Evolutionary conservation across 176 grass and related monocot species (phyloP), one percentile per base, ranked within the genome.

Genomic region (Aegilops speltoides): DNA sequence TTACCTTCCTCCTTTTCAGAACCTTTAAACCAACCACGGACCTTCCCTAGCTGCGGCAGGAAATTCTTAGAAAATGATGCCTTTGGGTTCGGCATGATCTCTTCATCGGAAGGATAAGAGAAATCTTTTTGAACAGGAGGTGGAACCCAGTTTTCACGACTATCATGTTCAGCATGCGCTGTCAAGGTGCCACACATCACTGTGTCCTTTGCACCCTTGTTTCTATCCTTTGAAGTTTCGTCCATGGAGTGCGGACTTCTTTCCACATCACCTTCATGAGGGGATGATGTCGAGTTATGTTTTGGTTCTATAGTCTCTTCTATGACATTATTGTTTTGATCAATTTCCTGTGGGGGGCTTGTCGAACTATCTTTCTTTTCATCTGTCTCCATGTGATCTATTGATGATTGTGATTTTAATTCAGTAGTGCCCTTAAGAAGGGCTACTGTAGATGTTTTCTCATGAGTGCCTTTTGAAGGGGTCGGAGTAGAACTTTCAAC

Each of bases 151-250:
- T 48, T 81, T 31, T 19, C 1, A 7, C 7, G 3, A 3, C 48
- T 24, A 10, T 7, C 16, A 13, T 45, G 24, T 3, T 81, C 38
- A 12, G 4, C 3, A 9, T 11, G 36, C 15, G 15, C 8, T 7
- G 36, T 43, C 60, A 81, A 7, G 2, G 62, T 6, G 1, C 48
- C 32, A 2, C 66, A 83, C n/a, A 38, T 19, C 0, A 31, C 13
- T 0, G 56, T 23, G 0, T 72, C 32, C 7, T 8, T 19, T 0
- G n/a, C 6, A 19, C 0, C 10, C 12, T 4, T 26, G 3, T 6
- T 17, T 6, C 4, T 8, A 6, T 8, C 13, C 2, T 80, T 43
- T 3, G 41, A 43, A 43, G 41, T 43, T 11, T 11, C 10, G 3
- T 43, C 41, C 41, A 43, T 43, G 41, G 41, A 11, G 41, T 43